A percentile compares a stretch with the other conserved stretches of the same genome.
phyloP scores from a whole-genome alignment of 1,284 basidiomycete genomes.

The Cutaneotrichosporon sp. region DNA sequence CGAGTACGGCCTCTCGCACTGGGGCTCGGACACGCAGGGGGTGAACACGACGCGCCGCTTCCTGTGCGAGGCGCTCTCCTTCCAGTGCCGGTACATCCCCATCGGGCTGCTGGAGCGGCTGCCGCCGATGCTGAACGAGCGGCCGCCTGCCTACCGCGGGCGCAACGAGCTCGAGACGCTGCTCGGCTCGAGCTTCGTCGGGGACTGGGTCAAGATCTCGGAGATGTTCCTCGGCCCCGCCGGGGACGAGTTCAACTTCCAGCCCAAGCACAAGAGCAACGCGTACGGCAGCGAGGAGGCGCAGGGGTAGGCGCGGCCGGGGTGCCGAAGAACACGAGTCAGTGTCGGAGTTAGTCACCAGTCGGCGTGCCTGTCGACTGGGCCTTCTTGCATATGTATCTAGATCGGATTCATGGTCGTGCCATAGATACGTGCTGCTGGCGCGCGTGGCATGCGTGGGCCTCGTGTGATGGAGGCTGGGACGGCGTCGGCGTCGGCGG shows the following conservation, averaged over 20 bases:
- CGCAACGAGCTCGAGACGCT: constrained; percentile 87
- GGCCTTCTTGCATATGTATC: too few species aligned
- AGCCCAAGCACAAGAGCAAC: constrained; percentile 74
- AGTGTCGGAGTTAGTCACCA: background rate
- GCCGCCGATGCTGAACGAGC: constrained; percentile 82
- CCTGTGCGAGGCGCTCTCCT: constrained; percentile 90
- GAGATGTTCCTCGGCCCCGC: constrained; percentile 87
- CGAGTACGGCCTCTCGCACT: constrained; percentile 70
- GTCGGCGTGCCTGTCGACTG: background rate
- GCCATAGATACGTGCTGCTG: background rate
- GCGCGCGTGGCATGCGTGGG: too few species aligned
- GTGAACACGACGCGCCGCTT: constrained; percentile 92
- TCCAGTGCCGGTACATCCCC: constrained; percentile 93
- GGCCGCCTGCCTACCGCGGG: constrained; percentile 81
- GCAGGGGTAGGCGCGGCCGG: constrained; percentile 40
- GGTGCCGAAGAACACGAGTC: too few species aligned
- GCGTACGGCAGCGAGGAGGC: constrained; percentile 63
- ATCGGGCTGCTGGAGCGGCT: constrained; percentile 87
- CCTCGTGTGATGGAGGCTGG: too few species aligned
- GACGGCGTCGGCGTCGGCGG: too few species aligned
- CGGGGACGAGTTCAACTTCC: constrained; percentile 67
- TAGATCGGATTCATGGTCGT: background rate
- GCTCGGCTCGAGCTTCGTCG: constrained; percentile 73
- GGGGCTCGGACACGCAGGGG: constrained; percentile 86
- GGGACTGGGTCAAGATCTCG: constrained; percentile 94